Evolutionary conservation across 306 rosid genomes (phyloP), one percentile per base, ranked within the genome.

Genomic region (Phaseolus lunatus): DNA sequence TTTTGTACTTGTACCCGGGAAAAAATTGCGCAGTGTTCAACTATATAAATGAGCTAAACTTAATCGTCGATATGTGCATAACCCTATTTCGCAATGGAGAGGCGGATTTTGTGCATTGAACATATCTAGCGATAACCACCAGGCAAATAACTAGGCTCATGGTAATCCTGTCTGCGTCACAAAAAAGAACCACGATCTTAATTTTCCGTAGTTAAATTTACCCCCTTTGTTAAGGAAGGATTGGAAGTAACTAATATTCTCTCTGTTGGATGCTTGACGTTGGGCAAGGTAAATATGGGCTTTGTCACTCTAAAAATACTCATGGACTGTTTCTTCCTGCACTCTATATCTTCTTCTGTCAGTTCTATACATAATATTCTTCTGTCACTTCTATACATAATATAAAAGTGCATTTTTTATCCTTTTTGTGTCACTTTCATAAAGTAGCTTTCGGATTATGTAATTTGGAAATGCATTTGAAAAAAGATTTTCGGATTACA

Each of bases 1-100:
- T 29, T 54, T 41, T 56, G 44, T 24, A 41, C 31, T 70, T 79
- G 79, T 82, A 74, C 82, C 76, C 43, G 73, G 39, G 72, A 13
- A 54, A 37, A 65, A 66, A 79, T 19, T 77, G 19, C 19, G 5
- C 43, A 22, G 78, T 58, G 65, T 66, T 82, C 50, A 83, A 79
- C 67, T 49, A 82, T 76, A 82, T 82, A 79, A 71, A 79, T 76
- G 81, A 72, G 84, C 86, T 24, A 63, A 82, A 49, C 75, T 65
- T 79, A 50, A 23, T 72, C 61, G 16, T 65, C 72, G 80, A 72
- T 56, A 8, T 79, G 82, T 70, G 49, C 71, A n/a, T 73, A 26
- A 8, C 65, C 69, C 73, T 61, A 62, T 81, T 68, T 73, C 62
- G 57, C 54, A 27, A n/a, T 41, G 79, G 33, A 20, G 69, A 64